These are phyloP conservation scores for Ophiosphaerella herpotricha DNA, from an alignment of 2,329 filamentous ascomycete genomes.

Conservation along the genomic window DNA sequence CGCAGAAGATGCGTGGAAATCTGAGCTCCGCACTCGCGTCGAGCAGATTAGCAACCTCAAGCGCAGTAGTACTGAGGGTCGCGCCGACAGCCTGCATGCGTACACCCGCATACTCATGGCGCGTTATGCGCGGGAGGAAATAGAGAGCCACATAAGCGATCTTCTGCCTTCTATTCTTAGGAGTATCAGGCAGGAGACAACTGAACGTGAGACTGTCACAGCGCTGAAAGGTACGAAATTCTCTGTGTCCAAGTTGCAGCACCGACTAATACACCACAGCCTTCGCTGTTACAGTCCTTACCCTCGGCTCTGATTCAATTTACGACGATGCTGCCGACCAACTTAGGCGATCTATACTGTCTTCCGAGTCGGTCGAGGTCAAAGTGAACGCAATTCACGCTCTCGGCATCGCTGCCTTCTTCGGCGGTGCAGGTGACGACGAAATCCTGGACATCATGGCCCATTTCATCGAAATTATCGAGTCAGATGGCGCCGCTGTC, in stretches of 20 bases:
- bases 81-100: slow-evolving; percentile 66
- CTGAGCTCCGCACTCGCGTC: slow-evolving; percentile 68
- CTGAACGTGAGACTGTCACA: slow-evolving; percentile 69
- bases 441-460: slow-evolving; percentile 74
- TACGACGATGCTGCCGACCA: slow-evolving; percentile 65
- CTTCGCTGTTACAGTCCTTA: slow-evolving; percentile 71
- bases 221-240: slow-evolving; percentile 64
- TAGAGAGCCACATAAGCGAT: slow-evolving; percentile 64
- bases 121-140: slow-evolving; percentile 67
- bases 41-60: slow-evolving; percentile 77
- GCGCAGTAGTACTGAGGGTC: slow-evolving; percentile 72
- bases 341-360: slow-evolving; percentile 67
- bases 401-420: slow-evolving; percentile 72
- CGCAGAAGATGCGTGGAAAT: slow-evolving; percentile 61
- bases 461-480: slow-evolving; percentile 75
- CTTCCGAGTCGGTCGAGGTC: slow-evolving; percentile 66
- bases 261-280: slow-evolving; percentile 49
- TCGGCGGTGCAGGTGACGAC: slow-evolving; percentile 72
- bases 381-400: slow-evolving; percentile 76
- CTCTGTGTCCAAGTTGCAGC: background rate
- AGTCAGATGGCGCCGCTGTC: slow-evolving; percentile 75
- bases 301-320: slow-evolving; percentile 66
- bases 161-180: slow-evolving; percentile 69
- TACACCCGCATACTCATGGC: slow-evolving; percentile 70
- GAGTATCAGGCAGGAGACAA: slow-evolving; percentile 71